These are phyloP conservation scores for Auricularia auricula-judae DNA, from an alignment of 768 basidiomycete species.

Conservation along the genomic window DNA sequence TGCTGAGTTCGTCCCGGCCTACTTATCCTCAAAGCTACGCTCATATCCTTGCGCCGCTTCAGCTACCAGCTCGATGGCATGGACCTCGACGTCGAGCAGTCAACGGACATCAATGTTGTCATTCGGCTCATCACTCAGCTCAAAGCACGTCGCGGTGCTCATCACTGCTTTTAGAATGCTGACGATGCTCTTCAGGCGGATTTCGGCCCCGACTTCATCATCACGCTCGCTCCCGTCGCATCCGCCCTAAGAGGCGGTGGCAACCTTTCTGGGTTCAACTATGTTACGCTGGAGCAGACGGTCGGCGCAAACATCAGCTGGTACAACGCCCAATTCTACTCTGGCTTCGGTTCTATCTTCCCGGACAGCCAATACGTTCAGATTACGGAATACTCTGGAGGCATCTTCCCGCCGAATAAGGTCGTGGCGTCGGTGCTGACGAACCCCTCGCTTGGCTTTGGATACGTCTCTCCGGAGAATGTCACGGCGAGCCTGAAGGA, in stretches of 20 bases:
- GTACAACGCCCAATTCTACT: slow-evolving; percentile 1
- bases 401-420: neutral
- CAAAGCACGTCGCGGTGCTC: neutral
- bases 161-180: neutral
- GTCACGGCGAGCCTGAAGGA: neutral
- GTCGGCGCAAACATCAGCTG: slow-evolving; percentile 1
- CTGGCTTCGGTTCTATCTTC: neutral
- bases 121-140: neutral
- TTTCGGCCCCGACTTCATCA: neutral
- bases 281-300: neutral
- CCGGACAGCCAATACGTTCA: neutral
- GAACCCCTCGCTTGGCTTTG: neutral
- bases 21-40: neutral
- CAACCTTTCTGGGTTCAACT: slow-evolving; percentile 1
- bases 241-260: neutral
- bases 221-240: neutral
- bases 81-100: neutral
- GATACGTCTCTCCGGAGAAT: neutral
- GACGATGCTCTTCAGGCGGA: neutral
- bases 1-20: neutral
- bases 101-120: neutral
- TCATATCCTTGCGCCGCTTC: neutral
- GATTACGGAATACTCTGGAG: neutral
- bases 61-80: neutral
- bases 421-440: neutral